A percentile compares a stretch with the other conserved stretches of the same genome.
Evolutionary conservation across 2,329 filamentous ascomycete genomes (phyloP).

Genomic region (Calonectria pseudoreteaudii): DNA sequence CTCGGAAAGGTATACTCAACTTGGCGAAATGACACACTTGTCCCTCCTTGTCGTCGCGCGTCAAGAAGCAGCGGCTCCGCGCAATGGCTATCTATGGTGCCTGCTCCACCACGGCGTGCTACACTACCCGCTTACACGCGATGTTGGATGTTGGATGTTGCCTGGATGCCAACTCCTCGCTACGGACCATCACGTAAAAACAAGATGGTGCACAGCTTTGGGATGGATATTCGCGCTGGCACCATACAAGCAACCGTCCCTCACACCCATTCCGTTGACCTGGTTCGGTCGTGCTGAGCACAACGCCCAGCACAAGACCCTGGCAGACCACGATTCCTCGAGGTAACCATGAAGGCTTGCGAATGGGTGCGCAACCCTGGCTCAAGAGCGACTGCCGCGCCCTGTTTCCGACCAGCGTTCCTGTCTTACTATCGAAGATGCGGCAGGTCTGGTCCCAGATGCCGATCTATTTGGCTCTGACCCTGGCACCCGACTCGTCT

Average conservation of each 20-base stretch:
- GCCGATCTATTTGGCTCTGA: constrained; percentile 36
- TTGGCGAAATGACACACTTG: neutral
- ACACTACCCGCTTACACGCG: neutral
- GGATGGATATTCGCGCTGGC: neutral
- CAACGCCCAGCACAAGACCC: neutral
- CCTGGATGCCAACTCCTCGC: neutral
- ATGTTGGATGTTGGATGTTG: neutral
- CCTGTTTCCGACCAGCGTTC: constrained; percentile 16
- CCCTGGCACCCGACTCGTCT: constrained; percentile 27
- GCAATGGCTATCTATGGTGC: neutral
- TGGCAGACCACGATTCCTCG: neutral
- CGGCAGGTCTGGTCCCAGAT: constrained; percentile 22
- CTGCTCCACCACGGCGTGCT: neutral
- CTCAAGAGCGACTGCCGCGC: constrained; percentile 4
- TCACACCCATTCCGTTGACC: neutral
- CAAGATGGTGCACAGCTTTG: neutral
- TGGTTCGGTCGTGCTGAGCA: neutral
- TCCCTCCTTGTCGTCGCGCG: neutral
- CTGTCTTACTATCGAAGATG: constrained; percentile 21
- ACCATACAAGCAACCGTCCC: neutral
- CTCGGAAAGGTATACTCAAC: neutral
- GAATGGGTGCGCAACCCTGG: constrained; percentile 14
- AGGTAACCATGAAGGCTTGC: neutral
- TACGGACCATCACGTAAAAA: neutral
- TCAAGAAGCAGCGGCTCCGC: neutral